These are phyloP conservation scores for Heliocybe sulcata DNA, from an alignment of 1,284 basidiomycete species.

Conservation along the genomic window DNA sequence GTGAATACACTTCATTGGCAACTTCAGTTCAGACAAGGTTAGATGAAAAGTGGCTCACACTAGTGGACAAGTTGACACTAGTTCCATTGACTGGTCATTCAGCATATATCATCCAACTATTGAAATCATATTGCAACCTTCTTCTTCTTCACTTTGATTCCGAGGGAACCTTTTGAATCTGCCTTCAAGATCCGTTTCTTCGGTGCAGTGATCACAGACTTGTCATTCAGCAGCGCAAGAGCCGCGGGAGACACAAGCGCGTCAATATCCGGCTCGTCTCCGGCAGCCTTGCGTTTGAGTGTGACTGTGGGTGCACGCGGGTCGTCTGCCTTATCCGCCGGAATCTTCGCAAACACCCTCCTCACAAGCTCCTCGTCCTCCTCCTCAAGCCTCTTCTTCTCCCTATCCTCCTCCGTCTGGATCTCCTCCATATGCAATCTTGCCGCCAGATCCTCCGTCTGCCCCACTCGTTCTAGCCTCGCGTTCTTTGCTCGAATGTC, in stretches of 20 bases:
- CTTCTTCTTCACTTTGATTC: constrained; percentile 71
- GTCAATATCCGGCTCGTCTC: constrained; percentile 60
- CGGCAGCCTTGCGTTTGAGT: constrained; percentile 75
- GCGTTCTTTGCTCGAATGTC: constrained; percentile 94
- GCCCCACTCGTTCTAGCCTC: constrained; percentile 76
- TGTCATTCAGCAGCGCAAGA: constrained; percentile 53
- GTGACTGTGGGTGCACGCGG: constrained; percentile 34
- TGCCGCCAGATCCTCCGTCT: constrained; percentile 55
- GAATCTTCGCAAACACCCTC: constrained; percentile 79
- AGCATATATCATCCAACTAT: too few species aligned
- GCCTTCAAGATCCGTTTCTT: constrained; percentile 71
- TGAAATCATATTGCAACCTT: constrained; percentile 19
- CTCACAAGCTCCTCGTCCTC: constrained; percentile 89
- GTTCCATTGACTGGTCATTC: too few species aligned
- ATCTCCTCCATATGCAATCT: constrained; percentile 53
- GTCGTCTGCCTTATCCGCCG: constrained; percentile 12
- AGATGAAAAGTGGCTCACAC: too few species aligned
- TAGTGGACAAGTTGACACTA: too few species aligned
- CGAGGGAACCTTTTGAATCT: constrained; percentile 53
- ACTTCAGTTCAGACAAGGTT: too few species aligned
- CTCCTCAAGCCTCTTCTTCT: constrained; percentile 65
- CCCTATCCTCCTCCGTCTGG: constrained; percentile 63
- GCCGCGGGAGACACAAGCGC: constrained; percentile 72
- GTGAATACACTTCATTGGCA: too few species aligned
- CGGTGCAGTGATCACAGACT: constrained; percentile 30